Evolutionary conservation across 768 basidiomycete genomes (phyloP).

Genomic region (Psilocybe tampanensis): DNA sequence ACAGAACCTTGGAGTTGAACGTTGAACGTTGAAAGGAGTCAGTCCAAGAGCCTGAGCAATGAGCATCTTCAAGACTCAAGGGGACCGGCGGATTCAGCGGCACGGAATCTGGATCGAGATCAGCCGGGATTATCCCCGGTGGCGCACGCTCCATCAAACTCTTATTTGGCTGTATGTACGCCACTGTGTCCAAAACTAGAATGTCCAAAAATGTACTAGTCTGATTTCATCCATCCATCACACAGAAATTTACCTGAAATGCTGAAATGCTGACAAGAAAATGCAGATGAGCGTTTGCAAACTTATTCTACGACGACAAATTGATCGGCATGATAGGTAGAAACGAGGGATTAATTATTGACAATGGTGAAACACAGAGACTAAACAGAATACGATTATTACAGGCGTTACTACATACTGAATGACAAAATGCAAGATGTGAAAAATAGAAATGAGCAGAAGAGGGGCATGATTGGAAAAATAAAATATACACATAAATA

Average conservation of each 20-base stretch:
- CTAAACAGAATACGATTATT: too few species aligned
- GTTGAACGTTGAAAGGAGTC: too few species aligned
- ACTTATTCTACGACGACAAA: background rate
- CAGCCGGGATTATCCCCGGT: background rate
- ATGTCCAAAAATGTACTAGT: background rate
- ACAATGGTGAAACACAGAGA: too few species aligned
- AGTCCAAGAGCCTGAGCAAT: too few species aligned
- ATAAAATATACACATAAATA: slow-evolving; percentile 7
- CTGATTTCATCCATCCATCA: background rate
- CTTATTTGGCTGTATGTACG: slow-evolving; percentile 12
- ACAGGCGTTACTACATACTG: too few species aligned
- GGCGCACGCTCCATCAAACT: background rate
- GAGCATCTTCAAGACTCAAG: background rate
- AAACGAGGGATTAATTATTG: too few species aligned
- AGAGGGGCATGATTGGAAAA: too few species aligned
- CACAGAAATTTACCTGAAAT: background rate
- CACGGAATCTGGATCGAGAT: background rate
- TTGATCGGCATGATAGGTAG: too few species aligned
- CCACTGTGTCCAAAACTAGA: slow-evolving; percentile 8
- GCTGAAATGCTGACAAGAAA: background rate
- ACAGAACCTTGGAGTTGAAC: too few species aligned
- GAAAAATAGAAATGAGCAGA: too few species aligned
- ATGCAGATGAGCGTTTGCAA: background rate
- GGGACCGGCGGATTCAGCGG: background rate
- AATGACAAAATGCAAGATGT: too few species aligned